Evolutionary conservation across 768 basidiomycete species (phyloP), one percentile per base, ranked within the genome.

Genomic region (Termitomyces sp.): DNA sequence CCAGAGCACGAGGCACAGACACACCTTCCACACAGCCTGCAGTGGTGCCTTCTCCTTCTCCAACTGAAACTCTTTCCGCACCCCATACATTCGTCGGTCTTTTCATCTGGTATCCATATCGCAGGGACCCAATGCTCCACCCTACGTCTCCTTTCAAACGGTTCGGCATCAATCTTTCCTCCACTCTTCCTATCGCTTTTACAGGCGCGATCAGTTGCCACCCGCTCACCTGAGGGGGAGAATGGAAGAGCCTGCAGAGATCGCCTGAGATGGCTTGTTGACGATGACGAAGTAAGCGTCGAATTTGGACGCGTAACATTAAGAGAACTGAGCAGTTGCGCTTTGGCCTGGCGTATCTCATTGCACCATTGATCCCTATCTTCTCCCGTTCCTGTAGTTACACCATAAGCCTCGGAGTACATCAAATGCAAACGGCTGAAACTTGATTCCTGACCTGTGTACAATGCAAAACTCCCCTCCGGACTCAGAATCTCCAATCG

Each of bases 81-180:
- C 10, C 89, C 78, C 92, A 93, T 94, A 67, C 94, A 97, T 22
- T 79, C 76, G 54, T 82, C 81, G n/a, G 90, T 87, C 69, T 82
- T 90, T 58, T 84, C 81, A 66, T 97, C 92, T 0, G 94, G 92
- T 31, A 95, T 86, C 94, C 94, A 97, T 26, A 96, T 82, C 0
- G 94, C 89, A 5, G 94, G 94, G 1, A 93, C 84, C 75, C 93
- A 96, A 69, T 90, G 84, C 46, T 90, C 89, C 54, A 89, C 87
- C 65, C 74, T 80, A 10, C 77, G 75, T 42, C 83, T 68, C 63
- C 76, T 72, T 62, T 78, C 75, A 53, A 52, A 52, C 53, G 50
- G 63, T 56, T 60, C 27, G 41, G 59, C 61, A 44, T 56, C 46
- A 34, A 46, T 48, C 34, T 59, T 58, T 58, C 42, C 65, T 48